A percentile compares a stretch with the other conserved stretches of the same genome.
These are phyloP conservation scores for Ascochyta lentis DNA, from an alignment of 2,329 filamentous ascomycete species.

Conservation along the genomic window DNA sequence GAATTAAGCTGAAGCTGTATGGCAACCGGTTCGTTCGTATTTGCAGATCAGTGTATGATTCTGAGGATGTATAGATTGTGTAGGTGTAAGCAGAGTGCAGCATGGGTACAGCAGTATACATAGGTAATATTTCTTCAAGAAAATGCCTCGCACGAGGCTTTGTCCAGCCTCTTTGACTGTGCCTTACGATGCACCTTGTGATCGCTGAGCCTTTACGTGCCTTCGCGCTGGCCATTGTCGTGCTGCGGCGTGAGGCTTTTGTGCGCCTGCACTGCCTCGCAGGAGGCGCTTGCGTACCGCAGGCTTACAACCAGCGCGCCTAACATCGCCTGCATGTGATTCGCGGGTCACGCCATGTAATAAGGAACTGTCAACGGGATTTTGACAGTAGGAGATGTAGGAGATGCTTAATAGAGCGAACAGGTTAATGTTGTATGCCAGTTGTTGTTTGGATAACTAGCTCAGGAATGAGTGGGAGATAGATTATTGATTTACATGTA, in stretches of 20 bases:
- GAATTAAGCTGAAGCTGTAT: not conserved
- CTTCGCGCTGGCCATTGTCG: not conserved
- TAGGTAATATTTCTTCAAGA: not conserved
- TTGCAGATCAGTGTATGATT: not conserved
- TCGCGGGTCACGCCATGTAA: not conserved
- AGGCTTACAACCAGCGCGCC: slow-evolving; percentile 11
- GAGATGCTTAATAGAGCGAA: not conserved
- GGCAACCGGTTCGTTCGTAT: not conserved
- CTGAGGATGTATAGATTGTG: not conserved
- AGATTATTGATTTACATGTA: too few relatives aligned
- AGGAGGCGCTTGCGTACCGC: slow-evolving; percentile 7
- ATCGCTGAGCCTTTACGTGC: slow-evolving; percentile 2
- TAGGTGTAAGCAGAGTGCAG: not conserved
- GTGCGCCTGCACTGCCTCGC: slow-evolving; percentile 10
- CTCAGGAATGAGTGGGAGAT: too few relatives aligned
- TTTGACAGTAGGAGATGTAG: not conserved
- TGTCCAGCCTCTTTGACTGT: slow-evolving; percentile 4
- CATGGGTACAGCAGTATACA: slow-evolving; percentile 2
- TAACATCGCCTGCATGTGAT: not conserved
- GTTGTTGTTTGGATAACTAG: too few relatives aligned
- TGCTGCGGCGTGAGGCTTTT: not conserved
- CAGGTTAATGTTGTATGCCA: not conserved
- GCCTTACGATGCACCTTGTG: slow-evolving; percentile 3
- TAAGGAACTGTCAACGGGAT: not conserved
- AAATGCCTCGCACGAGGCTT: not conserved